Base-by-base conservation (phyloP, 176 grass and related monocot genomes). In the Pontederia paniculata region DNA sequence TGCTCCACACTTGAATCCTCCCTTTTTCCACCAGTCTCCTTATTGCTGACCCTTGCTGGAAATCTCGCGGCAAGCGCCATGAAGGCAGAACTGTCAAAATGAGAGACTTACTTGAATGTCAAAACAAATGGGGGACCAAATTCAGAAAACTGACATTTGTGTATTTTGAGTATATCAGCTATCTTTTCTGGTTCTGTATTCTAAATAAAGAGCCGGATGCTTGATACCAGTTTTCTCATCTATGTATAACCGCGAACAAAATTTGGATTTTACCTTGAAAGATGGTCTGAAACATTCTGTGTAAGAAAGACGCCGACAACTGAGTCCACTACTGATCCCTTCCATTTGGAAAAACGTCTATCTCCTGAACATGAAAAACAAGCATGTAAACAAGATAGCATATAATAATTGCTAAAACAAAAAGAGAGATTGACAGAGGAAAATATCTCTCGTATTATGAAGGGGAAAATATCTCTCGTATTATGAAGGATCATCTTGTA, bases 261-360 rank as follows among this genome's bases (percentile, higher is more conserved):
- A 72, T 31, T 65, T 60, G 47, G n/a, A 70, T 69, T 48, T 75
- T 66, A 94, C 88, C 88, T 94, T 55, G 88, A 94, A 76, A 94
- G 88, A 94, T 84, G 83, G 73, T 94, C 88, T 1, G 83, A 83
- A 68, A 94, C 88, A 70, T 94, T 94, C 74, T 94, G 88, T 52
- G 88, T 94, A 64, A 94, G 88, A 71, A 88, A 94, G 65, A 94
- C 88, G 18, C 83, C 83, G 42, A 94, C 88, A 21, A 94, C 88
- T 50, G 83, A 94, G 72, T 94, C 88, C 48, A 94, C 83, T 8
- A 94, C 83, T 17, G 88, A 94, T 64, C 88, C 88, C 84, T 94
- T 94, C 88, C 88, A 94, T 44, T 74, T 74, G 31, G 88, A 94
- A 68, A 94, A 94, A 57, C 83, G 79, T 28, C 88, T 76, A 54